Evolutionary conservation across 2,329 filamentous ascomycete genomes (phyloP).

Genomic region (Aspergillus jensenii): DNA sequence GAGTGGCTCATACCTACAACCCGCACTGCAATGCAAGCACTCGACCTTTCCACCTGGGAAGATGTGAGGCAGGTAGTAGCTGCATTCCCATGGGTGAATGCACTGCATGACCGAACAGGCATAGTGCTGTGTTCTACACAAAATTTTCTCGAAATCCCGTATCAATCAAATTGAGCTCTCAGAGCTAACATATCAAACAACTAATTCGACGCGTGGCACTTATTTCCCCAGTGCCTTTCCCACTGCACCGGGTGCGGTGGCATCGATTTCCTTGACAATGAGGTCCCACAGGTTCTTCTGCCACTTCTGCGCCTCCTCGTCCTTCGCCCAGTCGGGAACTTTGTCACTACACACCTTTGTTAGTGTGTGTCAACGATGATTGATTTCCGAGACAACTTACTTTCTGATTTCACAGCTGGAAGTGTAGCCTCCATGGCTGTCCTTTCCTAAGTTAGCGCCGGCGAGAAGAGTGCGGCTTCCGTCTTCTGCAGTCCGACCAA

Average conservation of each 20-base stretch:
- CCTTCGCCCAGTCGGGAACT: neutral
- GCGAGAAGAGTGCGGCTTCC: slow-evolving; percentile 7
- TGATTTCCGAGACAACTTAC: neutral
- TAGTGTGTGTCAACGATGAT: neutral
- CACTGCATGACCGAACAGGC: slow-evolving; percentile 1
- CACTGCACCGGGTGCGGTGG: neutral
- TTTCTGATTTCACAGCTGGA: neutral
- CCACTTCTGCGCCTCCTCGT: slow-evolving; percentile 3
- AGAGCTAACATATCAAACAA: neutral
- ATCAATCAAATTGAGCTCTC: neutral
- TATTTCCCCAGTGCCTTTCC: neutral
- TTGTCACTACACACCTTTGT: neutral
- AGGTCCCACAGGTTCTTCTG: slow-evolving; percentile 2
- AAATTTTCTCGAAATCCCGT: neutral
- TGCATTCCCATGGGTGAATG: slow-evolving; percentile 3
- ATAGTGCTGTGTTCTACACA: slow-evolving; percentile 1
- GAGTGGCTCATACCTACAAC: slow-evolving; percentile 2
- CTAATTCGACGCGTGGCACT: neutral
- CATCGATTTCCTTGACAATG: neutral
- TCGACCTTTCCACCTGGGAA: neutral
- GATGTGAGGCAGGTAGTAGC: neutral
- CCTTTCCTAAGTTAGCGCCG: neutral
- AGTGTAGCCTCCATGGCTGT: neutral
- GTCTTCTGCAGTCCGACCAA: slow-evolving; percentile 2
- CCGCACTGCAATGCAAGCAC: neutral